Evolutionary conservation across 345 rosid genomes (phyloP).

Genomic region (Schrenkiella parvula): DNA sequence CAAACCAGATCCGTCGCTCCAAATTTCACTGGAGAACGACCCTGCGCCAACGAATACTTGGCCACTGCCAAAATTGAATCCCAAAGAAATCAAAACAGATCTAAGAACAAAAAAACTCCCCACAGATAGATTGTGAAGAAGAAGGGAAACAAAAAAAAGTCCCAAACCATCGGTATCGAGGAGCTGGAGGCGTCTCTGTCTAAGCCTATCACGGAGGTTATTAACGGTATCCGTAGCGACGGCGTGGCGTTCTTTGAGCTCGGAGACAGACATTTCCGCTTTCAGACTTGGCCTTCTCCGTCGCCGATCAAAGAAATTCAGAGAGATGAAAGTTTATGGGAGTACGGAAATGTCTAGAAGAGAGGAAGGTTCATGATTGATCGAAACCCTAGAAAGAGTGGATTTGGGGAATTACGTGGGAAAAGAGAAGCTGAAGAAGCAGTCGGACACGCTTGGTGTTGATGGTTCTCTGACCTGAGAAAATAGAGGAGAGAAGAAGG

Average conservation of each 20-base stretch:
- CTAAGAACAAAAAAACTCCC: background rate
- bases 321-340: background rate
- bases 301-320: conserved; percentile 10
- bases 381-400: conserved; percentile 1
- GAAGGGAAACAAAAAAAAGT: background rate
- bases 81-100: conserved; percentile 21
- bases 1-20: conserved; percentile 93
- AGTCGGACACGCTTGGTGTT: conserved; percentile 12
- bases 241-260: conserved; percentile 84
- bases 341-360: background rate
- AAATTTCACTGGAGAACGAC: conserved; percentile 62
- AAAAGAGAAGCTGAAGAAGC: background rate
- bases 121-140: background rate
- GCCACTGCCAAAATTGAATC: conserved; percentile 51
- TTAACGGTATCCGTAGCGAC: conserved; percentile 62
- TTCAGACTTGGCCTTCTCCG: conserved; percentile 2
- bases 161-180: conserved; percentile 62
- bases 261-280: conserved; percentile 65
- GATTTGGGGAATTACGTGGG: conserved; percentile 28
- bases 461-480: conserved; percentile 31
- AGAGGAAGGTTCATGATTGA: conserved; percentile 18
- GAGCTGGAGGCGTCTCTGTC: conserved; percentile 72
- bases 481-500: background rate
- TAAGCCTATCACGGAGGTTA: conserved; percentile 63
- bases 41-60: conserved; percentile 59